These are phyloP conservation scores for Kwoniella dendrophila DNA, from an alignment of 768 basidiomycete species.

Conservation along the genomic window DNA sequence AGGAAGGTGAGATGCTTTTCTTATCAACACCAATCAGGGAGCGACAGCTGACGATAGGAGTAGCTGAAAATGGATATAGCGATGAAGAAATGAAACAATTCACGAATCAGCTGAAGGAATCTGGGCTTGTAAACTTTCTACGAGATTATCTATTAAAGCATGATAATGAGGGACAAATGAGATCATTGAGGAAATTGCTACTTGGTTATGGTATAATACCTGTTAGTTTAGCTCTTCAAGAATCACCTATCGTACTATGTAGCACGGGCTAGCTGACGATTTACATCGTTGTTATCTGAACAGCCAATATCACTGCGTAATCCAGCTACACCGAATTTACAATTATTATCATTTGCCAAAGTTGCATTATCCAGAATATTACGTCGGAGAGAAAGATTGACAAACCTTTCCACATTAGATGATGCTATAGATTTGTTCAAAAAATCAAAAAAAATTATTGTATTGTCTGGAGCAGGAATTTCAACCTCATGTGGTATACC, in stretches of 20 bases:
- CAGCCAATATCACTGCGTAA: constrained; percentile 25
- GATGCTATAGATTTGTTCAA: constrained; percentile 53
- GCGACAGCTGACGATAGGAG: neutral
- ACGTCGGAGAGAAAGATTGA: constrained; percentile 49
- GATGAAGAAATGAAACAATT: constrained; percentile 40
- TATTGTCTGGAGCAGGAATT: constrained; percentile 51
- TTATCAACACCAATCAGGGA: neutral
- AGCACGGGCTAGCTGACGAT: neutral
- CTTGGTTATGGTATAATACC: constrained; percentile 42
- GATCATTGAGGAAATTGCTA: constrained; percentile 40
- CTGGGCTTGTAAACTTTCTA: constrained; percentile 43
- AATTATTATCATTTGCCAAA: constrained; percentile 38
- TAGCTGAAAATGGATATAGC: constrained; percentile 45
- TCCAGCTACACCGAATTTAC: constrained; percentile 29
- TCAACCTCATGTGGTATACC: constrained; percentile 65
- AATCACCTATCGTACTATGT: neutral
- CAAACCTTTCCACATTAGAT: constrained; percentile 49
- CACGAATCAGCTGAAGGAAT: constrained; percentile 37
- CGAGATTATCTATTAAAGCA: constrained; percentile 30
- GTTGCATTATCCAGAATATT: constrained; percentile 45
- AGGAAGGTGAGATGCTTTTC: constrained; percentile 36
- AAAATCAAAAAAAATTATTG: constrained; percentile 52
- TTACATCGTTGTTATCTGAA: neutral
- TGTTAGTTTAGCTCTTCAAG: constrained; percentile 32
- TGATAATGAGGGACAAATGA: constrained; percentile 13